Percentiles rank a stretch among this genome's conserved stretches.
These are phyloP conservation scores for Eragrostis nindensis DNA, from an alignment of 176 grass and related monocot genomes.

Conservation along the genomic window DNA sequence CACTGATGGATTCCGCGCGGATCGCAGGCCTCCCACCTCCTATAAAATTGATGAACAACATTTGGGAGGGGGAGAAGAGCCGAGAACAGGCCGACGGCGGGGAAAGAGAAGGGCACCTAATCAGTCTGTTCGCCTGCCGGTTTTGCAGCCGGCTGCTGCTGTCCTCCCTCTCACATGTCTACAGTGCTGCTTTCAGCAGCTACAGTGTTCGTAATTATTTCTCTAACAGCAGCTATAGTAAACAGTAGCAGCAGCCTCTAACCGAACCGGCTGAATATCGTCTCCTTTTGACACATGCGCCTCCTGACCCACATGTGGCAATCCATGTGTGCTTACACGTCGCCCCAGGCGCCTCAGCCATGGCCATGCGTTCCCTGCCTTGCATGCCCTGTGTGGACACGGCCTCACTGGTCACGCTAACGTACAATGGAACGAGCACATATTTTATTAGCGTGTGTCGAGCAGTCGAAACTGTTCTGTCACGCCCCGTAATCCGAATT, in stretches of 20 bases:
- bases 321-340: slow-evolving; percentile 31
- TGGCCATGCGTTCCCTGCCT: not conserved
- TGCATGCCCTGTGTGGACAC: not conserved
- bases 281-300: slow-evolving; percentile 37
- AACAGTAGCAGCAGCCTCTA: no score
- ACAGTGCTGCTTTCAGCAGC: no score
- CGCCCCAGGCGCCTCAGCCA: not conserved
- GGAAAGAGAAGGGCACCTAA: slow-evolving; percentile 26
- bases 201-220: no score
- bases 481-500: no score
- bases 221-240: no score
- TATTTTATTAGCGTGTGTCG: not conserved
- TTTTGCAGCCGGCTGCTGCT: no score
- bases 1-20: not conserved
- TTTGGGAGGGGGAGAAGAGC: not conserved
- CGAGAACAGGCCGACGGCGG: not conserved
- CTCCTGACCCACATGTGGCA: slow-evolving; percentile 28
- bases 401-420: not conserved
- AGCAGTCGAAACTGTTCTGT: no score
- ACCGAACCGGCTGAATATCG: no score
- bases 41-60: no score
- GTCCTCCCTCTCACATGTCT: no score
- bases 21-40: no score
- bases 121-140: no score
- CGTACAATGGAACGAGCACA: not conserved